Evolutionary conservation across 2,329 filamentous ascomycete species (phyloP).

Genomic region (Stemphylium lycopersici): DNA sequence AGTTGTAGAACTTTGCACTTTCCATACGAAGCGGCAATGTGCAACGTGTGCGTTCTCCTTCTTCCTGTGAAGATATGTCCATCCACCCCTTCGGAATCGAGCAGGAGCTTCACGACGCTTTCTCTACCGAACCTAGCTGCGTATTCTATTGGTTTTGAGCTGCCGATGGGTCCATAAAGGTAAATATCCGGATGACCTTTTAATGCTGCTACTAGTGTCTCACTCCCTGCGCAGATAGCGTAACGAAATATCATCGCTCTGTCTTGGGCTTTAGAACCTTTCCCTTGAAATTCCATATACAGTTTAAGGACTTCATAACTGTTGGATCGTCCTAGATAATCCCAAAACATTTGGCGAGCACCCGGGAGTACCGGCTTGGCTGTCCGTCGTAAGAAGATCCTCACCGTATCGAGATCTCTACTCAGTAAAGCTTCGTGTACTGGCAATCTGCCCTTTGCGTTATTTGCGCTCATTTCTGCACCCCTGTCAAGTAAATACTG

Average conservation of each 20-base stretch:
- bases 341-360: too few species aligned
- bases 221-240: neutral
- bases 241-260: neutral
- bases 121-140: neutral
- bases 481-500: conserved; percentile 2
- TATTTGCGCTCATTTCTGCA: neutral
- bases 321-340: neutral
- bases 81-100: neutral
- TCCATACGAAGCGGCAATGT: neutral
- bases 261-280: neutral
- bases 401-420: neutral
- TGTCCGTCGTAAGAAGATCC: neutral
- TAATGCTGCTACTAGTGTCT: neutral
- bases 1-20: neutral
- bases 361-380: neutral
- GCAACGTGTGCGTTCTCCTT: neutral
- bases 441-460: neutral
- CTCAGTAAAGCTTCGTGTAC: conserved; percentile 9
- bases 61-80: neutral
- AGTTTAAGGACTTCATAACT: neutral
- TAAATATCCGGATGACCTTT: neutral
- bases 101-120: neutral
- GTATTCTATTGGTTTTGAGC: neutral
- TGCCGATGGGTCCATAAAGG: too few species aligned
- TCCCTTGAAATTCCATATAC: neutral